These are phyloP conservation scores for Irpex sp. DNA, from an alignment of 1,284 basidiomycete species.

Conservation along the genomic window DNA sequence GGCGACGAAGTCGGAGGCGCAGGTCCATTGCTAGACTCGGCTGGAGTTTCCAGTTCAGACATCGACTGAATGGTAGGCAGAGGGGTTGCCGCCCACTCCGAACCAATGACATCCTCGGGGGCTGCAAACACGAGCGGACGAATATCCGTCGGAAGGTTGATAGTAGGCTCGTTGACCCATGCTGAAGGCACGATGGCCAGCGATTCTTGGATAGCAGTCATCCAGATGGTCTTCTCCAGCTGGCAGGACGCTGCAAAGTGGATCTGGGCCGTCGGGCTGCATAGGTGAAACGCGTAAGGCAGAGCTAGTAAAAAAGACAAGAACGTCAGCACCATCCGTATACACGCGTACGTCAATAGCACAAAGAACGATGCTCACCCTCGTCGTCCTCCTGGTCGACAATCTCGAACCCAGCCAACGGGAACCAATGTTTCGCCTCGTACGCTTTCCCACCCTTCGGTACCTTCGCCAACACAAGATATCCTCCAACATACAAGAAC, in stretches of 20 bases:
- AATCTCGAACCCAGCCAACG: slow-evolving; percentile 65
- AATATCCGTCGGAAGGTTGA: slow-evolving; percentile 46
- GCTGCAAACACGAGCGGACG: background rate
- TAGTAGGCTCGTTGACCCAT: slow-evolving; percentile 56
- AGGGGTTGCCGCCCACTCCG: slow-evolving; percentile 7
- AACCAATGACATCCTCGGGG: background rate
- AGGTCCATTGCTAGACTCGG: slow-evolving; percentile 7
- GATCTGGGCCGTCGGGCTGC: slow-evolving; percentile 63
- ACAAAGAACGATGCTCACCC: slow-evolving; percentile 36
- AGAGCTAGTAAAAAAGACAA: slow-evolving; percentile 44
- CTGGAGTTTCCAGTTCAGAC: slow-evolving; percentile 42
- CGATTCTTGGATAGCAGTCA: slow-evolving; percentile 54
- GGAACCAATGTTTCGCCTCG: slow-evolving; percentile 84
- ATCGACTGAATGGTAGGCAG: slow-evolving; percentile 58
- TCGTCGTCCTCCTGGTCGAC: slow-evolving; percentile 67
- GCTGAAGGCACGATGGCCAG: slow-evolving; percentile 28
- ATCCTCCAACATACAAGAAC: slow-evolving; percentile 82
- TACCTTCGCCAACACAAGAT: slow-evolving; percentile 83
- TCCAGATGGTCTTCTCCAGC: slow-evolving; percentile 81
- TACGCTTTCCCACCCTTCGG: slow-evolving; percentile 69
- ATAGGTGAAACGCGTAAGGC: slow-evolving; percentile 76
- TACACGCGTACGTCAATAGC: background rate
- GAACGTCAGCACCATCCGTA: slow-evolving; percentile 4
- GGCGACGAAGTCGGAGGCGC: slow-evolving; percentile 22
- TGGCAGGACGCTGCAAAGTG: slow-evolving; percentile 81